phyloP scores from a whole-genome alignment of 1,284 basidiomycete genomes.

The Austroboletus niveus region DNA sequence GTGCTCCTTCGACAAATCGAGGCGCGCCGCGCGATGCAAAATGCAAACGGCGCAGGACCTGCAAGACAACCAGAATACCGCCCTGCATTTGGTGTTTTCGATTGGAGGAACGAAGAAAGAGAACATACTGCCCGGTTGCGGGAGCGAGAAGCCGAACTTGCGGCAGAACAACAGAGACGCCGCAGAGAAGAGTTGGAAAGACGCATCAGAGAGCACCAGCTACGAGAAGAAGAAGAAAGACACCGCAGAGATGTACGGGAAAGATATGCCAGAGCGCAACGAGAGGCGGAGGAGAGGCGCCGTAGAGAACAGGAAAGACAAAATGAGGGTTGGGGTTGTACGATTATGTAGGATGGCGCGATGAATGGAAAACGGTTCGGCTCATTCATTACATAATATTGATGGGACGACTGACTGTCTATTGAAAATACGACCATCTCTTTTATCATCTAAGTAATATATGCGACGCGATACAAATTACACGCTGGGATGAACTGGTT shows the following conservation, averaged over 20 bases:
- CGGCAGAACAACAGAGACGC: constrained; percentile 1
- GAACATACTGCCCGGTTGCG: background rate
- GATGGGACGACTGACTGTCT: no score
- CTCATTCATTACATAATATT: background rate
- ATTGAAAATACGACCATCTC: no score
- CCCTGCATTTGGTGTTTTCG: background rate
- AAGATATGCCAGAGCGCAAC: no score
- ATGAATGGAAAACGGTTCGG: no score
- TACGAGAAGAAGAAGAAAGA: no score
- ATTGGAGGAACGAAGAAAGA: background rate
- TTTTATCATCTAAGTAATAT: no score
- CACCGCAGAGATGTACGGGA: no score
- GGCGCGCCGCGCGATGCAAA: constrained; percentile 1
- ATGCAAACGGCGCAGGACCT: background rate
- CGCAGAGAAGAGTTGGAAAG: constrained; percentile 1
- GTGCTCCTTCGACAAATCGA: constrained; percentile 19
- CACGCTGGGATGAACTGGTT: no score
- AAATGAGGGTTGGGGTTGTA: constrained; percentile 16
- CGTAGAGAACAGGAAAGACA: background rate
- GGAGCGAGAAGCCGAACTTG: background rate
- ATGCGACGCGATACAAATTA: no score
- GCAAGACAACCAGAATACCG: background rate
- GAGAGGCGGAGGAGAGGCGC: no score
- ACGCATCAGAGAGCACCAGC: background rate
- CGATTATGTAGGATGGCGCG: constrained; percentile 13